Evolutionary conservation across 2,329 filamentous ascomycete genomes (phyloP).

Genomic region (Knufia fluminis): DNA sequence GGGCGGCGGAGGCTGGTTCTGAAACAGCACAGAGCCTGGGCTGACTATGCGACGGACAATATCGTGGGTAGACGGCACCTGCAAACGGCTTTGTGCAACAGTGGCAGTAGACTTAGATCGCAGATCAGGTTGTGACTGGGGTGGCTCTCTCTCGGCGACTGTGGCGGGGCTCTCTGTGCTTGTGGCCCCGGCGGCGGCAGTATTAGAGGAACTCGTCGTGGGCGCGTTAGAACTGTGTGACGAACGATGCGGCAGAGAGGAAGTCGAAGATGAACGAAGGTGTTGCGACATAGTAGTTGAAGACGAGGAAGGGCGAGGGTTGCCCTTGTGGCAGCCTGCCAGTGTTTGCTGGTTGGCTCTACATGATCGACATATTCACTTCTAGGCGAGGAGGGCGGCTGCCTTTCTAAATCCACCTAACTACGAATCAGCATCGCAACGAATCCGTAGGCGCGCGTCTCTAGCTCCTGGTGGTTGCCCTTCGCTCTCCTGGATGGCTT

Average conservation of each 20-base stretch:
- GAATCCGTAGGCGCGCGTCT: no score
- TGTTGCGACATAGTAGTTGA: conserved; percentile 7
- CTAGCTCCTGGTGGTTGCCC: no score
- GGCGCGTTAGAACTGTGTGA: conserved; percentile 15
- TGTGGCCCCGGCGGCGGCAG: conserved; percentile 12
- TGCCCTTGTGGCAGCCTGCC: conserved; percentile 4
- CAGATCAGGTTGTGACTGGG: conserved; percentile 8
- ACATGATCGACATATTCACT: conserved; percentile 6
- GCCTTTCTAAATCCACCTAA: background rate
- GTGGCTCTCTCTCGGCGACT: background rate
- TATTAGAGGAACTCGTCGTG: conserved; percentile 15
- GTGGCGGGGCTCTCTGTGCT: conserved; percentile 1
- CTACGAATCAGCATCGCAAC: no score
- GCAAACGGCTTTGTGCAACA: background rate
- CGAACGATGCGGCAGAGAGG: conserved; percentile 10
- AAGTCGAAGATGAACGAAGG: conserved; percentile 1
- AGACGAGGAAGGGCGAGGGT: background rate
- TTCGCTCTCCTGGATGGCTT: no score
- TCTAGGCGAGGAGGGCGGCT: background rate
- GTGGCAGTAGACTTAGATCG: background rate
- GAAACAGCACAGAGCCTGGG: conserved; percentile 22
- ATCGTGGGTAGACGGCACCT: conserved; percentile 13
- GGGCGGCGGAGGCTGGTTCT: conserved; percentile 14
- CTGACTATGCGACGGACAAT: conserved; percentile 22
- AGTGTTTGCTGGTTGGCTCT: background rate